Evolutionary conservation across 2,329 filamentous ascomycete genomes (phyloP).

Genomic region (Rugonectria rugulosa): DNA sequence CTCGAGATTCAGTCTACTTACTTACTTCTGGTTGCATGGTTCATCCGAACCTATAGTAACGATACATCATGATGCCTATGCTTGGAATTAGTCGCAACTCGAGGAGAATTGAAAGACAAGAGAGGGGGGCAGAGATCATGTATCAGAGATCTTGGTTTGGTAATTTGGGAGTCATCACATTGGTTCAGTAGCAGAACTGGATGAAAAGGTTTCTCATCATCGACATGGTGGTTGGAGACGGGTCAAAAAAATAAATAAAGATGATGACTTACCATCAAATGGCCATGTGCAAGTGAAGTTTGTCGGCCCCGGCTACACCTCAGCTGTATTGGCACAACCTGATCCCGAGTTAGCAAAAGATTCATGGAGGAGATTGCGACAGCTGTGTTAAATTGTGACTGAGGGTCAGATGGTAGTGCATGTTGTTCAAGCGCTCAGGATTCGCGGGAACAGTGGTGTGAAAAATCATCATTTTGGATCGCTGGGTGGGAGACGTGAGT

Average conservation of each 20-base stretch:
- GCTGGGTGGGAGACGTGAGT: constrained; percentile 13
- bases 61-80: background rate
- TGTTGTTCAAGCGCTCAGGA: constrained; percentile 71
- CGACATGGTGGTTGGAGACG: no score
- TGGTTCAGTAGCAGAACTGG: constrained; percentile 81
- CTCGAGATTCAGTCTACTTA: constrained; percentile 6
- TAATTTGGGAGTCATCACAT: constrained; percentile 70
- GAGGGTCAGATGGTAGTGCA: constrained; percentile 77
- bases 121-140: constrained; percentile 29
- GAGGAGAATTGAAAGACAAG: background rate
- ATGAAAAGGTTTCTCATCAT: constrained; percentile 71
- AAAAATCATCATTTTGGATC: constrained; percentile 60
- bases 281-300: background rate
- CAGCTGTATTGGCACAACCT: no score
- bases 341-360: background rate
- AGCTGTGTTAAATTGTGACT: background rate
- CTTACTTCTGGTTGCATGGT: constrained; percentile 15
- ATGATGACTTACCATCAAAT: no score
- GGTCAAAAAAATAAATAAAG: background rate
- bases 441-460: constrained; percentile 68
- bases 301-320: no score
- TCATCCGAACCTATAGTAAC: background rate
- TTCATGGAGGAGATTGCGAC: background rate
- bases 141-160: constrained; percentile 70
- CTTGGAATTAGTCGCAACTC: constrained; percentile 20